These are phyloP conservation scores for Pseudomicrostroma phylloplanum DNA, from an alignment of 1,284 basidiomycete species.

Conservation along the genomic window DNA sequence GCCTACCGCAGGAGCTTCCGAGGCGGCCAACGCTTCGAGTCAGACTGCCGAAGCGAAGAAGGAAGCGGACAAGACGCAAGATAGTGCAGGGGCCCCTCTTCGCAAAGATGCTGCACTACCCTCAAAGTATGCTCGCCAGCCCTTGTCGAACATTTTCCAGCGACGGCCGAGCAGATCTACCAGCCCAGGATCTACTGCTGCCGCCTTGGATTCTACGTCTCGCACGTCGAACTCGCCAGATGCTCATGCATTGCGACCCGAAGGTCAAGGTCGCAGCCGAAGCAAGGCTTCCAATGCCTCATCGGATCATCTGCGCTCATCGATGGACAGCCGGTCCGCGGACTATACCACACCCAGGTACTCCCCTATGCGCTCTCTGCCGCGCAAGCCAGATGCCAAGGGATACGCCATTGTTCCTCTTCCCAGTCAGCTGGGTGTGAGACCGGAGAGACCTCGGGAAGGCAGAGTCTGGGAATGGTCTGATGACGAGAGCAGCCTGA, in stretches of 20 bases:
- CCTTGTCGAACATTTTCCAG: too few relatives aligned
- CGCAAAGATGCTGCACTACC: too few relatives aligned
- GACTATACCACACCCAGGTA: conserved; percentile 11
- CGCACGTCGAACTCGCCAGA: conserved; percentile 16
- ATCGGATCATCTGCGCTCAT: neutral
- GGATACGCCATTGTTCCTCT: conserved; percentile 43
- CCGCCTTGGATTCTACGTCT: too few relatives aligned
- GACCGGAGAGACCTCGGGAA: conserved; percentile 42
- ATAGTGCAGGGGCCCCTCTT: too few relatives aligned
- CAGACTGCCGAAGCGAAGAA: neutral
- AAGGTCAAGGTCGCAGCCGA: conserved; percentile 31
- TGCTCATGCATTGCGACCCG: conserved; percentile 38
- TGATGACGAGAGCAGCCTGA: conserved; percentile 23
- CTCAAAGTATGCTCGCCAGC: too few relatives aligned
- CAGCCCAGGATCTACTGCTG: too few relatives aligned
- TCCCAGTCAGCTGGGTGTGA: conserved; percentile 37
- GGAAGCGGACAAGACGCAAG: too few relatives aligned
- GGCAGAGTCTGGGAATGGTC: conserved; percentile 41
- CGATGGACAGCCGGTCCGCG: neutral
- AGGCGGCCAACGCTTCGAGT: neutral
- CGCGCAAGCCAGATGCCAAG: conserved; percentile 42
- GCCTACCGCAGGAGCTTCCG: neutral
- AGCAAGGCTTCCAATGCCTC: conserved; percentile 14
- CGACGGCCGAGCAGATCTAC: too few relatives aligned
- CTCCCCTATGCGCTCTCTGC: conserved; percentile 33